A percentile compares a stretch with the other conserved stretches of the same genome.
Conservation (phyloP, 1,284 basidiomycete species). For the Pyrrhoderma lamaoense region DNA sequence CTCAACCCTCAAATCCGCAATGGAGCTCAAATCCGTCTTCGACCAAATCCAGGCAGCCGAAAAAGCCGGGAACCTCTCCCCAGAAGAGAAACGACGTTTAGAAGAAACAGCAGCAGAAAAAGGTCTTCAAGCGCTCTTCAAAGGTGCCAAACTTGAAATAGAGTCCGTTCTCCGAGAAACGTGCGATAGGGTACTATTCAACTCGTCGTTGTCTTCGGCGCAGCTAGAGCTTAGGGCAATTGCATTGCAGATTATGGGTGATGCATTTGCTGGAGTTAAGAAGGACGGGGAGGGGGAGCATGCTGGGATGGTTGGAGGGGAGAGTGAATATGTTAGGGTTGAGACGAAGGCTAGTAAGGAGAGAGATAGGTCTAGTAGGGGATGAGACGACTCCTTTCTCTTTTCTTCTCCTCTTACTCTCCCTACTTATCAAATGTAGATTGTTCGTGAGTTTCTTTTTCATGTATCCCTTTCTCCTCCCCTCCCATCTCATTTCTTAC, state of each 20-base stretch:
- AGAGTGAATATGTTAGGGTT: constrained; percentile 77
- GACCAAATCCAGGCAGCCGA: constrained; percentile 93
- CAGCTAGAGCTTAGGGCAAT: constrained; percentile 73
- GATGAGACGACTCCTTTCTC: too few relatives aligned
- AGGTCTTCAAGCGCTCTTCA: constrained; percentile 88
- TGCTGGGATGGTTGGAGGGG: constrained; percentile 34
- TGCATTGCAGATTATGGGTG: constrained; percentile 79
- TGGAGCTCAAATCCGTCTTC: constrained; percentile 92
- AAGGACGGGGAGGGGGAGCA: constrained; percentile 62
- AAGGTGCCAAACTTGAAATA: constrained; percentile 93
- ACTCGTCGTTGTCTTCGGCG: constrained; percentile 42
- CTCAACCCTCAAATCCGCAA: constrained; percentile 80
- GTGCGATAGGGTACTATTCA: constrained; percentile 79
- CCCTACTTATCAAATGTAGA: too few relatives aligned
- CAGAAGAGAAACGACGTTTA: constrained; percentile 83
- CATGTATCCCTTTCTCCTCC: too few relatives aligned
- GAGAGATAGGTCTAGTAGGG: constrained; percentile 20
- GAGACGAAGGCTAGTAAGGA: constrained; percentile 64
- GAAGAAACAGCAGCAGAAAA: constrained; percentile 98
- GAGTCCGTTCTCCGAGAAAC: constrained; percentile 92
- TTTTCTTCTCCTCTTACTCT: too few relatives aligned
- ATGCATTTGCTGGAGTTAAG: constrained; percentile 61
- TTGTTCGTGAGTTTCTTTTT: too few relatives aligned
- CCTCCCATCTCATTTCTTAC: too few relatives aligned
- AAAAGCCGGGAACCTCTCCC: constrained; percentile 75